Evolutionary conservation across 306 rosid species (phyloP), one percentile per base, ranked within the genome.

Genomic region (Casuarina glauca): DNA sequence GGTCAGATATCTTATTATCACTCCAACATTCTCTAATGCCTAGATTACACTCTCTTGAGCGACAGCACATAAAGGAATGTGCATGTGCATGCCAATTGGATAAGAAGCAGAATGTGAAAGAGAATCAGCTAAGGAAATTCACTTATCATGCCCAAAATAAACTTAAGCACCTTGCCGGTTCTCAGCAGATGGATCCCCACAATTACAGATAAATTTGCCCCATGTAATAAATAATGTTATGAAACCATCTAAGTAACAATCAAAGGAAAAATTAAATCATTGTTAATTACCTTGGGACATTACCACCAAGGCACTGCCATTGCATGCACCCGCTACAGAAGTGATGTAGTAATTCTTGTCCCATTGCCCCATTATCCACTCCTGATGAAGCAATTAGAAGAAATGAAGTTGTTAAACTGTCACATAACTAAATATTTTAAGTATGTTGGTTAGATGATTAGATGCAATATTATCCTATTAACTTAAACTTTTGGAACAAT

Each of bases 321-420:
- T 84, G 66, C 36, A 19, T 73, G 87, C 72, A 2, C 87, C 87
- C 48, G 87, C 85, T 58, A 84, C 80, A 45, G 87, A 77, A 62
- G 87, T 84, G 74, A 84, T 81, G 72, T 84, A 84, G 69, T 80
- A 84, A 82, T 78, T 84, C 80, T 84, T 84, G 75, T 84, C 85
- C 87, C 87, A 84, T 58, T 84, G 87, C 51, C 81, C 87, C 85
- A 81, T 81, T 48, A 84, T 84, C 87, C 87, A 84, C 72, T 84
- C 87, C 87, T 84, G 82, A 74, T 19, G 35, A 75, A 66, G 17
- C 26, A 54, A 58, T 71, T 2, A 72, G 43, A 72, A 76, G 41
- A 16, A 48, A 67, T 71, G 42, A 72, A 46, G 68, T 53, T 44
- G 67, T 10, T 19, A 62, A 61, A 70, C 41, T 45, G 63, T 32